Evolutionary conservation across 73 alveolate species (phyloP), one percentile per base, ranked within the genome.

Genomic region (Stentor coeruleus): DNA sequence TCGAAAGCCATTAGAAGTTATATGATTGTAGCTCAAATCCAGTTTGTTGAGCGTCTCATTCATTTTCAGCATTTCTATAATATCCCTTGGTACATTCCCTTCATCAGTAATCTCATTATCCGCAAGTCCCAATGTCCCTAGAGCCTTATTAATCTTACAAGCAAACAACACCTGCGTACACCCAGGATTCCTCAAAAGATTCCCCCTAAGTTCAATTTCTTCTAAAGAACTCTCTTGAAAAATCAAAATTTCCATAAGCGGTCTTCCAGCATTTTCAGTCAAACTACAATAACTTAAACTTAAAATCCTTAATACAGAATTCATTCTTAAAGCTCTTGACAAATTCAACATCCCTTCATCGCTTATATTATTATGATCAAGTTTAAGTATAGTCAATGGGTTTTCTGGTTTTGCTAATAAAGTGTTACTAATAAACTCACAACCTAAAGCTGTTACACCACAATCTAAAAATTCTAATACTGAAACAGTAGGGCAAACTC

Each of bases 341-440:
- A 86, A 77, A 40, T 86, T 66, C 58, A 76, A 74, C 42, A 81
- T 41, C 30, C 91, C 91, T 57, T 86, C 83, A 36, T 86, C 82
- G n/a, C 91, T 89, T 59, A 86, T 76, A 38, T 58, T 59, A 81
- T 86, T 86, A 81, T 86, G 87, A 81, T 86, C 91, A 20, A 86
- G 74, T 0, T 84, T 86, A 36, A 86, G 73, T 6, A 86, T 81
- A 49, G 76, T 77, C 59, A 86, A 72, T 35, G 76, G 77, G 49
- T 86, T 76, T 39, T 83, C 85, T 14, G 74, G 66, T 6, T 49
- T 11, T 49, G 6, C 28, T 11, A 35, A 38, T 14, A 60, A 38
- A 28, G 41, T 28, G 14, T 60, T 60, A 11, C 6, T 35, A 14
- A 60, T n/a, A 26, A 28, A 35, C 41, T 60, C 80, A 38, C 80